Conservation (phyloP, 352 stramenopile genomes). For the Globisporangium abappressorium region DNA sequence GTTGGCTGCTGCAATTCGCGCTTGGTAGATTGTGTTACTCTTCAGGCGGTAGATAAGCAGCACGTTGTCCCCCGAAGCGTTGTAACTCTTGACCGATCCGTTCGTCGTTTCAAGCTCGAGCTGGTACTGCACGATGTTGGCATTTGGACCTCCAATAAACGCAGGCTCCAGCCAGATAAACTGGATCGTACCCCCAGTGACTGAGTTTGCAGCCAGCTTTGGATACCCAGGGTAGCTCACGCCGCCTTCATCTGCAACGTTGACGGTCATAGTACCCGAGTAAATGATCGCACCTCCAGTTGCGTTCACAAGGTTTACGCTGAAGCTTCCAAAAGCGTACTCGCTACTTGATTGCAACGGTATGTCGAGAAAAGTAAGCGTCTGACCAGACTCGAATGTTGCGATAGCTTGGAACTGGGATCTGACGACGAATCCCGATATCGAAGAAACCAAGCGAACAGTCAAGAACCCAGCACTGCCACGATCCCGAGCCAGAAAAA, state of each 20-base stretch:
- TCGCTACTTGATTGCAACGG: slow-evolving; percentile 28
- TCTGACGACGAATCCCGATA: slow-evolving; percentile 26
- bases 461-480: slow-evolving; percentile 18
- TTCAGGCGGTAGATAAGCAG: slow-evolving; percentile 21
- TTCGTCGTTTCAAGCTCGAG: slow-evolving; percentile 12
- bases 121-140: slow-evolving; percentile 17
- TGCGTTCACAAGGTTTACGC: slow-evolving; percentile 25
- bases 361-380: slow-evolving; percentile 11
- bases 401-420: slow-evolving; percentile 26
- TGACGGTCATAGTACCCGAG: slow-evolving; percentile 19
- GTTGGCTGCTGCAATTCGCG: slow-evolving; percentile 24
- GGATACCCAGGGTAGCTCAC: slow-evolving; percentile 36
- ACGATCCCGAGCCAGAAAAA: slow-evolving; percentile 10
- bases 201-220: background rate
- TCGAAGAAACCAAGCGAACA: slow-evolving; percentile 26
- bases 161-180: slow-evolving; percentile 20
- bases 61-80: background rate
- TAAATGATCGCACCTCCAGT: slow-evolving; percentile 24
- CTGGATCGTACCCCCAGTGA: slow-evolving; percentile 31
- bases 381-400: slow-evolving; percentile 28
- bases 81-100: background rate
- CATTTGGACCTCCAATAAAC: slow-evolving; percentile 25
- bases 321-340: slow-evolving; percentile 28
- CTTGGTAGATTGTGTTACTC: slow-evolving; percentile 27
- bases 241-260: slow-evolving; percentile 37